Evolutionary conservation across 2,329 filamentous ascomycete genomes (phyloP), one percentile per base, ranked within the genome.

Genomic region (Catunica adiposa): DNA sequence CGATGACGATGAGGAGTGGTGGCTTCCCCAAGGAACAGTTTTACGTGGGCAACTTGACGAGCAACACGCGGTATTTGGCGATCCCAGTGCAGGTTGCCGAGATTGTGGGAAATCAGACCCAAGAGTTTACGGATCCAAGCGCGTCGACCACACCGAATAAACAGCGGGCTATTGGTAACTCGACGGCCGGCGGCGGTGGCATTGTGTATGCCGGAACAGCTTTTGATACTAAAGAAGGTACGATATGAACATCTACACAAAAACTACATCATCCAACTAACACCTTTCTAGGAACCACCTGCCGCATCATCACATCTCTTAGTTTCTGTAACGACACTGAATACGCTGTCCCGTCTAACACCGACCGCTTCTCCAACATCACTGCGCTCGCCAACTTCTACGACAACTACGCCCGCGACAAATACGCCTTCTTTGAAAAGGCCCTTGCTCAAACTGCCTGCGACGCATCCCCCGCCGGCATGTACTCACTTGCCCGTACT

Each of bases 341-440:
- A 53, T 96, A 96, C 65, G 85, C 90, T 5, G 92, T 96, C 0
- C 92, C 92, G 0, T 82, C 84, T 42, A 94, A 94, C 63, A 74
- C 79, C 1, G 69, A 72, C 37, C 78, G 72, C 48, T 82, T 80
- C 61, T 72, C 77, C 54, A 80, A 80, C 62, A 70, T 74, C 52
- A 72, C 76, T 1, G 70, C 73, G 17, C 76, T 98, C 7, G 81
- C 78, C 3, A 68, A 73, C 2, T 78, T 84, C 57, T 98, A 97
- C 71, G 90, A 98, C 67, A 69, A 79, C 47, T 80, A 86, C 64
- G 87, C 90, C 6, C 67, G 70, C 22, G 63, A 66, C 2, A 80
- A 84, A 67, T 96, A 86, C 69, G 68, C 73, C 62, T 84, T 86
- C 65, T 98, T 98, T 69, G 75, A 78, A 63, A 86, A 86, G 62